These are phyloP conservation scores for Neurospora cerealis DNA, from an alignment of 495 filamentous ascomycete genomes.

Conservation along the genomic window DNA sequence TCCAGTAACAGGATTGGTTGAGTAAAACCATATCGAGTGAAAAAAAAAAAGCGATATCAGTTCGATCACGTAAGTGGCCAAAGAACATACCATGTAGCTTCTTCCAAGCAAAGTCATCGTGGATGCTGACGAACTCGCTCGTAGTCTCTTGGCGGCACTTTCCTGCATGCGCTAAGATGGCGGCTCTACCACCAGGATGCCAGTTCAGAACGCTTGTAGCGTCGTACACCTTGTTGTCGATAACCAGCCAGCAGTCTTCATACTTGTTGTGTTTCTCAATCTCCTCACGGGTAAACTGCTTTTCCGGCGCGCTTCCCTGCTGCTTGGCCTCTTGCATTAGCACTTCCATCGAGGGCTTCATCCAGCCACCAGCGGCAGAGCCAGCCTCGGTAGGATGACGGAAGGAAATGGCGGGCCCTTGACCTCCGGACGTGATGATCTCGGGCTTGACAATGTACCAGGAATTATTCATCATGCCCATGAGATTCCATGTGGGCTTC, in stretches of 20 bases:
- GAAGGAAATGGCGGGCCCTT: background rate
- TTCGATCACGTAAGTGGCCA: background rate
- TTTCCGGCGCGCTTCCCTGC: background rate
- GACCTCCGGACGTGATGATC: background rate
- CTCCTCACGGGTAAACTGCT: constrained; percentile 17
- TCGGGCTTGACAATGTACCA: constrained; percentile 9
- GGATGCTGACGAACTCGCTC: constrained; percentile 4
- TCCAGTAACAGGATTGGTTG: no score
- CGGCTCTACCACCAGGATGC: constrained; percentile 57
- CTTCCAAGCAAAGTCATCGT: constrained; percentile 4
- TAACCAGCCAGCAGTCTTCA: constrained; percentile 59
- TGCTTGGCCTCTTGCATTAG: constrained; percentile 2
- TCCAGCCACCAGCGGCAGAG: constrained; percentile 4
- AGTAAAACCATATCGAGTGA: no score
- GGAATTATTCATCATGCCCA: constrained; percentile 12
- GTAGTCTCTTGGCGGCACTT: constrained; percentile 6
- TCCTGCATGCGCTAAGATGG: constrained; percentile 5
- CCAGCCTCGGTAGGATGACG: constrained; percentile 8
- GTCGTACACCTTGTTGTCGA: constrained; percentile 65
- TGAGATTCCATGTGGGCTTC: constrained; percentile 1
- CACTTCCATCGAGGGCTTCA: constrained; percentile 7
- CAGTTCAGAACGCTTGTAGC: constrained; percentile 60
- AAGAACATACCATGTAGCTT: background rate
- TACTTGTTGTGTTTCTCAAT: constrained; percentile 55
- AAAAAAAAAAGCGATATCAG: no score